phyloP scores from a whole-genome alignment of 345 rosid species.

The Syzygium aqueum region DNA sequence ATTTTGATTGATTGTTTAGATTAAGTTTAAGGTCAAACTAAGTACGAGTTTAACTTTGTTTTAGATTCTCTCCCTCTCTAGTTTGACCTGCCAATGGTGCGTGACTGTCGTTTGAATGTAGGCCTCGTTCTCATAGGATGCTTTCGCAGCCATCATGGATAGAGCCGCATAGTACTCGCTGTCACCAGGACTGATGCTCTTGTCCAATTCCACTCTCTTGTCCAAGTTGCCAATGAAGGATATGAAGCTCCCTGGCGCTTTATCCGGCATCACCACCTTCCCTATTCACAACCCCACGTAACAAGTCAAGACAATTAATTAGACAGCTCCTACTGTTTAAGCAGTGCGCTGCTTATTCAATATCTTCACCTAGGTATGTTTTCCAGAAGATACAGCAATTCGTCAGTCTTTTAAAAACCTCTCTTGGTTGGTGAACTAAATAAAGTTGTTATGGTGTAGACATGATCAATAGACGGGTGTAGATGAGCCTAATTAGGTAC shows the following conservation, averaged over 20 bases:
- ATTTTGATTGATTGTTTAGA: not conserved
- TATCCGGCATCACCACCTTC: slow-evolving; percentile 29
- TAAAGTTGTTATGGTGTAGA: not conserved
- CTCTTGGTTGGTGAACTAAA: not conserved
- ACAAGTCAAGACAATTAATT: not conserved
- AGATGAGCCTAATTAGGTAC: not conserved
- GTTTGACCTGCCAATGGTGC: slow-evolving; percentile 46
- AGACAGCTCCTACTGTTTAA: not conserved
- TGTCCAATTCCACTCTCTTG: slow-evolving; percentile 34
- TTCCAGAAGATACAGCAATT: not conserved
- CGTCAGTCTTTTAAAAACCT: too few species aligned
- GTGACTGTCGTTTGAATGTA: slow-evolving; percentile 25
- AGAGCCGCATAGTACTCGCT: slow-evolving; percentile 36
- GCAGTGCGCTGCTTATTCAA: not conserved
- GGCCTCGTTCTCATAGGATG: slow-evolving; percentile 55
- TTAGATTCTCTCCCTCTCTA: not conserved
- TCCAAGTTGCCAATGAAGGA: slow-evolving; percentile 41
- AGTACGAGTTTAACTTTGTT: not conserved
- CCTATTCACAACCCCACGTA: slow-evolving; percentile 13
- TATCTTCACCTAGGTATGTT: not conserved
- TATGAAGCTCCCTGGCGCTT: slow-evolving; percentile 24
- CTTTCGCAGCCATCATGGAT: slow-evolving; percentile 59
- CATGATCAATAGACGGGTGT: not conserved
- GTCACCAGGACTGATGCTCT: slow-evolving; percentile 25
- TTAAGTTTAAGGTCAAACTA: not conserved